These are phyloP conservation scores for Ulota crispa DNA, from an alignment of 225 moss, liverwort and hornwort genomes.

Conservation along the genomic window DNA sequence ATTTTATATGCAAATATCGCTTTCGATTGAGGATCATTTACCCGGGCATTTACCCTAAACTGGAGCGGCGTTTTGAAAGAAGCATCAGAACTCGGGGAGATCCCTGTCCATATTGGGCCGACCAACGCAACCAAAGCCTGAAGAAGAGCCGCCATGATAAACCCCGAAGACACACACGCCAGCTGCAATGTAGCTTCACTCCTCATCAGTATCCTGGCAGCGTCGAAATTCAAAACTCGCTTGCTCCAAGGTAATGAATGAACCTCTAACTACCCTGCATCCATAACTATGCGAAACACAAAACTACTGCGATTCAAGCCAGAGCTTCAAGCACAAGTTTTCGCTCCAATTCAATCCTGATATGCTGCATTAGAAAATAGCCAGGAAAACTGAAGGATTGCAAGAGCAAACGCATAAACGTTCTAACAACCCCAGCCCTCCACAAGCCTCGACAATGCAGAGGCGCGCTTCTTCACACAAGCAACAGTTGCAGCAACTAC, in stretches of 20 bases:
- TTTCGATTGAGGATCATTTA: background rate
- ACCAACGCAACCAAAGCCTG: conserved; percentile 27
- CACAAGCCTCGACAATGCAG: background rate
- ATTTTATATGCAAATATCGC: background rate
- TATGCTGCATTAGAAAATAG: background rate
- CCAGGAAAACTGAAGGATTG: background rate
- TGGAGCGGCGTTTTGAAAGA: conserved; percentile 1
- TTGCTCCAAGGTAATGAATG: background rate
- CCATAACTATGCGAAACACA: background rate
- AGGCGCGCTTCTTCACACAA: background rate
- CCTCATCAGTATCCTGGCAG: background rate
- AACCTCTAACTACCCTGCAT: conserved; percentile 1
- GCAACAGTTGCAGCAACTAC: background rate
- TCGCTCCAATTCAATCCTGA: background rate
- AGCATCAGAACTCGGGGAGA: background rate
- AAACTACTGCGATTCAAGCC: background rate
- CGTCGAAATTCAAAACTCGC: background rate
- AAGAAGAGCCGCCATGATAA: conserved; percentile 35
- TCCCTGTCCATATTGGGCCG: background rate
- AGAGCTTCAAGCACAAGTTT: background rate
- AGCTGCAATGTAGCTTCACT: background rate
- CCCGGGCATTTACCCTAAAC: conserved; percentile 10
- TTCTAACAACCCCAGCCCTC: background rate
- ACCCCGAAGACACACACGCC: conserved; percentile 1
- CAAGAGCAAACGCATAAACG: too few relatives aligned